A percentile compares a stretch with the other conserved stretches of the same genome.
Conservation (phyloP, 208 protist genomes). For the Leishmania aethiopica region DNA sequence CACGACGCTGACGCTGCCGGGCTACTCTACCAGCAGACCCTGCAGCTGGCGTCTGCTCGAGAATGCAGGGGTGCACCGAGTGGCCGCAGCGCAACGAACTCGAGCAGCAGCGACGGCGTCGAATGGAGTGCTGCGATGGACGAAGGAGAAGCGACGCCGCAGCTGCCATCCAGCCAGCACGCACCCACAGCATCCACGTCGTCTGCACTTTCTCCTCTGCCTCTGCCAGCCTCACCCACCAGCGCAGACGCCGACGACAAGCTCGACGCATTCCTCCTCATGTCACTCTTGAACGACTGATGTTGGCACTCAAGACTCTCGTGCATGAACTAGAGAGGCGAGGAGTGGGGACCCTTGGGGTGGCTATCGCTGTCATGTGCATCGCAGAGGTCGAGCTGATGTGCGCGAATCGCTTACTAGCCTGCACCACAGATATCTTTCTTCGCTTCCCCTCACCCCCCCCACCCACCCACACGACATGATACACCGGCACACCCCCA, state of each 20-base stretch:
- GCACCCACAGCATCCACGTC: neutral
- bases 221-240: neutral
- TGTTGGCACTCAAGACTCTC: neutral
- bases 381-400: neutral
- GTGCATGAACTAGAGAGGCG: neutral
- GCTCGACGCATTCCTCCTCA: conserved; percentile 31
- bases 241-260: conserved; percentile 14
- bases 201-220: neutral
- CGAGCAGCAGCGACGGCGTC: neutral
- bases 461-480: too few relatives aligned
- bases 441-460: neutral
- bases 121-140: neutral
- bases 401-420: neutral
- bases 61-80: neutral
- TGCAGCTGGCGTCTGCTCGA: neutral
- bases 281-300: conserved; percentile 23
- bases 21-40: conserved; percentile 21
- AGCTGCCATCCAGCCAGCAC: neutral
- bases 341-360: neutral
- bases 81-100: neutral
- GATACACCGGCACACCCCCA: neutral
- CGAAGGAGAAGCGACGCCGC: neutral
- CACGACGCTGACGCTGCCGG: conserved; percentile 16
- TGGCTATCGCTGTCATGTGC: neutral
- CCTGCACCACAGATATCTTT: neutral